Conservation (phyloP, 2,329 filamentous ascomycete genomes). For the Botrytis tulipae region DNA sequence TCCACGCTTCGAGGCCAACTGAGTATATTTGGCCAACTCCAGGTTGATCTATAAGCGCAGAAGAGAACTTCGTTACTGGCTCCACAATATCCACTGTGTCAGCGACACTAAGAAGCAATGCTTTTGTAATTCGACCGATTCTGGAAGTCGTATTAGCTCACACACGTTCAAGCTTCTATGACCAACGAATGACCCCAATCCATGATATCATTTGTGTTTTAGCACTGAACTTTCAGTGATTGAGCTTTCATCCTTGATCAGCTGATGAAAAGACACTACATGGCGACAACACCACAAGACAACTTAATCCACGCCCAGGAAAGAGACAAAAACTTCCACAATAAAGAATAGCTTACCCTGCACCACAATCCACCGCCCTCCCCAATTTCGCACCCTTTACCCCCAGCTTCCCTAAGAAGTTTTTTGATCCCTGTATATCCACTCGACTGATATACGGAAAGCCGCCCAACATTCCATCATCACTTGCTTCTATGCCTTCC, state of each 20-base stretch:
- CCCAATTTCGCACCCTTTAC: slow-evolving; percentile 40
- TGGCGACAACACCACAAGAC: not conserved
- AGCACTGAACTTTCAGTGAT: not conserved
- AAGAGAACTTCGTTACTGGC: slow-evolving; percentile 79
- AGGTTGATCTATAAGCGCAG: slow-evolving; percentile 53
- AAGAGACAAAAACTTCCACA: not conserved
- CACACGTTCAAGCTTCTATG: not conserved
- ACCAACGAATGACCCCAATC: not conserved
- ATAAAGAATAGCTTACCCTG: slow-evolving; percentile 37
- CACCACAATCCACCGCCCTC: slow-evolving; percentile 42
- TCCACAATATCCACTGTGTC: slow-evolving; percentile 78
- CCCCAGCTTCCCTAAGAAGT: slow-evolving; percentile 67
- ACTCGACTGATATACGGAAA: slow-evolving; percentile 66
- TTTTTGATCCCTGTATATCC: slow-evolving; percentile 68
- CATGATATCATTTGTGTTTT: not conserved
- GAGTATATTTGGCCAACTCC: slow-evolving; percentile 66
- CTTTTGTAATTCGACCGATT: slow-evolving; percentile 79
- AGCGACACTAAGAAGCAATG: slow-evolving; percentile 70
- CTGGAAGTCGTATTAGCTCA: slow-evolving; percentile 42
- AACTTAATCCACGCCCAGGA: not conserved
- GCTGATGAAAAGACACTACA: not conserved
- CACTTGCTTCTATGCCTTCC: slow-evolving; percentile 50
- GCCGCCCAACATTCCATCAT: slow-evolving; percentile 78
- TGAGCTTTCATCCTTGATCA: not conserved
- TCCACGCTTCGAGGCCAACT: slow-evolving; percentile 73